phyloP scores from a whole-genome alignment of 2,329 filamentous ascomycete genomes.

The Cercospora sojina region DNA sequence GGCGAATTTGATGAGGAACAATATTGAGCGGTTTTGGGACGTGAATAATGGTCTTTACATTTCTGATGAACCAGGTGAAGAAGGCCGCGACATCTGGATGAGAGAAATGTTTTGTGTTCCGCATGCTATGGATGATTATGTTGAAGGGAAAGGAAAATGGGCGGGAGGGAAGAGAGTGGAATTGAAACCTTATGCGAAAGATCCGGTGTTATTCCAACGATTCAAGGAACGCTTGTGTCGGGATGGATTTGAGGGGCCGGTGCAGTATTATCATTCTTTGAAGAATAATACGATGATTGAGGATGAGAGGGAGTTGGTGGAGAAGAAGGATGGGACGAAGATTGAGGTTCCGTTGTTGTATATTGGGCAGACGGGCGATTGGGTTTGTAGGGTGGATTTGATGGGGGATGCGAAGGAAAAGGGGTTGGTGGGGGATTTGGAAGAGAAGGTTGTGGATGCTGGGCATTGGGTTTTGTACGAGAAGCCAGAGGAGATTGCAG shows the following conservation, averaged over 20 bases:
- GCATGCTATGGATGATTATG: conserved; percentile 40
- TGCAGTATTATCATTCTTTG: conserved; percentile 42
- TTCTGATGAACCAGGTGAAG: conserved; percentile 24
- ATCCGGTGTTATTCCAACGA: conserved; percentile 33
- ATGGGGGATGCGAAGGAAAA: conserved; percentile 27
- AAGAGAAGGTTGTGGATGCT: conserved; percentile 23
- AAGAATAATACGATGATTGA: conserved; percentile 33
- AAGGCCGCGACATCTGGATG: conserved; percentile 35
- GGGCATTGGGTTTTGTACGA: conserved; percentile 35
- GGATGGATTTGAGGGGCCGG: conserved; percentile 36
- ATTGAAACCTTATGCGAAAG: conserved; percentile 40
- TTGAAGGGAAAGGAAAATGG: conserved; percentile 25
- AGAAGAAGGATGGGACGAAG: conserved; percentile 32
- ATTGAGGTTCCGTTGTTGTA: conserved; percentile 37
- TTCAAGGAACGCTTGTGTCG: conserved; percentile 40
- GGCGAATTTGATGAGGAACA: conserved; percentile 23
- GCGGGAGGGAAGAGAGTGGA: conserved; percentile 23
- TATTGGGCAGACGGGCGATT: conserved; percentile 36
- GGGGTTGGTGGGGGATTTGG: conserved; percentile 29
- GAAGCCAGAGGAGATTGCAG: conserved; percentile 32
- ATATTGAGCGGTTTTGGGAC: conserved; percentile 32
- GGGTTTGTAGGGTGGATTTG: conserved; percentile 30
- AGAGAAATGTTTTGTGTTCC: conserved; percentile 41
- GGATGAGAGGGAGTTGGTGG: conserved; percentile 29
- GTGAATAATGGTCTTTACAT: conserved; percentile 30